These are phyloP conservation scores for Microglena sp. DNA, from an alignment of 139 green algal genomes.

Conservation along the genomic window DNA sequence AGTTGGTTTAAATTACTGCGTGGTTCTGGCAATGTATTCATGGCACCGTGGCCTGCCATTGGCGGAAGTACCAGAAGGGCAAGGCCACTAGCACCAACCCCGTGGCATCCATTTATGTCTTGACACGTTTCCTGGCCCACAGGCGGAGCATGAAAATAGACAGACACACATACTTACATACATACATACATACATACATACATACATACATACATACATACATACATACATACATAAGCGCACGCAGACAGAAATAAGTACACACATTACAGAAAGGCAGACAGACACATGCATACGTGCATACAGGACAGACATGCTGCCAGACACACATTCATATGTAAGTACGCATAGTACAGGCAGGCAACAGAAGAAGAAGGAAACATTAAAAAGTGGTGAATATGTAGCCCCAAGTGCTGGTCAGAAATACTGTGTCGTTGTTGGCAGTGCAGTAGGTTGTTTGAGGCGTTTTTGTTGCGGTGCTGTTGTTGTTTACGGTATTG, in stretches of 20 bases:
- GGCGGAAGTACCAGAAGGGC: constrained; percentile 50
- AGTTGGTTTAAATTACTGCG: not conserved
- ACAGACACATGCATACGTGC: not conserved
- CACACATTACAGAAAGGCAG: not conserved
- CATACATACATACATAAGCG: not conserved
- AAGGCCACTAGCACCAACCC: constrained; percentile 90
- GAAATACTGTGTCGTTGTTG: too few relatives aligned
- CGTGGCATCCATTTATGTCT: constrained; percentile 92
- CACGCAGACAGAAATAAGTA: not conserved
- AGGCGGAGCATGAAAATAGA: too few relatives aligned
- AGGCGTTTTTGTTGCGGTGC: not conserved
- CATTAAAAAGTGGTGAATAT: not conserved
- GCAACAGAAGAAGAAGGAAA: not conserved
- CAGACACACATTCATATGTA: not conserved
- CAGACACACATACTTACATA: not conserved
- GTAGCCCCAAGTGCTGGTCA: not conserved
- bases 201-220: not conserved
- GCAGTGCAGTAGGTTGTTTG: not conserved
- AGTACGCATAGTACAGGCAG: too few relatives aligned
- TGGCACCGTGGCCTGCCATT: not conserved
- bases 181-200: not conserved
- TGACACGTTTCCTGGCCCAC: constrained; percentile 85
- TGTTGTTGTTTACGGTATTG: too few relatives aligned
- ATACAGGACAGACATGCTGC: not conserved
- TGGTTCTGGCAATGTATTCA: not conserved